A percentile compares a stretch with the other conserved stretches of the same genome.
Conservation (phyloP, 495 filamentous ascomycete species). For the Aspergillus diversus region DNA sequence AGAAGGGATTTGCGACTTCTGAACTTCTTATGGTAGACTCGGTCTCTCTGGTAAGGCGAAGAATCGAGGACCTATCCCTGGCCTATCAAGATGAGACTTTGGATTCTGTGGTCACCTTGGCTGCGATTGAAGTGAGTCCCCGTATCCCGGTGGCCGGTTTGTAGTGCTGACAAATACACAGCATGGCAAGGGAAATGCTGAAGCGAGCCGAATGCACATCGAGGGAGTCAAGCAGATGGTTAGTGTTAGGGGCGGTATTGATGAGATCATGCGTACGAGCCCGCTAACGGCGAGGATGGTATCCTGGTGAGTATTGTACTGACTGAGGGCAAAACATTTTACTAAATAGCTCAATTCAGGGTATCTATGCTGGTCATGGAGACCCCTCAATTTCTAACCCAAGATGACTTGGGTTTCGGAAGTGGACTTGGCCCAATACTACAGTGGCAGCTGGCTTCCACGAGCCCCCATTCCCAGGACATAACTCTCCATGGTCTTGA, state of each 20-base stretch:
- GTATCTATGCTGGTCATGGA: conserved; percentile 55
- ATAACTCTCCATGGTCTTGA: conserved; percentile 22
- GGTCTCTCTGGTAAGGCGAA: conserved; percentile 48
- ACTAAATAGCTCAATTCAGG: conserved; percentile 35
- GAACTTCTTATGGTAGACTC: conserved; percentile 57
- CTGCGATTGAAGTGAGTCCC: conserved; percentile 52
- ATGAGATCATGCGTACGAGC: conserved; percentile 47
- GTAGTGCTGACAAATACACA: conserved; percentile 18
- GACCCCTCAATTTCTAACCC: conserved; percentile 50
- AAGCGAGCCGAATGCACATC: conserved; percentile 50
- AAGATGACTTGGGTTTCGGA: conserved; percentile 51
- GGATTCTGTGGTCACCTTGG: conserved; percentile 57
- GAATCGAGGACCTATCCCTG: conserved; percentile 43
- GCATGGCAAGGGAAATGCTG: conserved; percentile 54
- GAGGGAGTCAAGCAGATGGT: conserved; percentile 53
- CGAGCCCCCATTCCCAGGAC: conserved; percentile 11
- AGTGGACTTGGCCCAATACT: conserved; percentile 48
- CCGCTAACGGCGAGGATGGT: conserved; percentile 57
- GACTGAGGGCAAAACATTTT: background rate
- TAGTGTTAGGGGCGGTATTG: conserved; percentile 51
- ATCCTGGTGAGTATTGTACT: conserved; percentile 43
- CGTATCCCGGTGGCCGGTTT: background rate
- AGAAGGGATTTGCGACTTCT: conserved; percentile 50
- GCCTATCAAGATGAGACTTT: conserved; percentile 57
- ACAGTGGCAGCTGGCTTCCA: conserved; percentile 44